Evolutionary conservation across 305 asterid species (phyloP).

Genomic region (Fraxinus ornus): DNA sequence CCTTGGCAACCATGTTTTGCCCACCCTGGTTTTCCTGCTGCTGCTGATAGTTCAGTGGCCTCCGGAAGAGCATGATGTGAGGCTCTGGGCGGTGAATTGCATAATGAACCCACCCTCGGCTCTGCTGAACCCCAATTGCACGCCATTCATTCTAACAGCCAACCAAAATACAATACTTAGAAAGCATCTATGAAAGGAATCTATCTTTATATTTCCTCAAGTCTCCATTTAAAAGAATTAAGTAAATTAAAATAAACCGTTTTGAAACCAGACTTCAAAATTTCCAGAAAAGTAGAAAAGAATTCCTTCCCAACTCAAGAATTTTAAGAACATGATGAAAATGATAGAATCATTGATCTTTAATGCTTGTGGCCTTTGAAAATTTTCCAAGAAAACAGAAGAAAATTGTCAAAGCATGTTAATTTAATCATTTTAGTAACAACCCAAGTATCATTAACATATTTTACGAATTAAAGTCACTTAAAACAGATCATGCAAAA

Average conservation of each 20-base stretch:
- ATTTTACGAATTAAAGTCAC: not conserved
- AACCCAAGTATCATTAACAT: not conserved
- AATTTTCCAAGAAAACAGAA: not conserved
- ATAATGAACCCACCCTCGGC: conserved; percentile 58
- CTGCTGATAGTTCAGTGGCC: conserved; percentile 58
- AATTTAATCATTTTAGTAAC: not conserved
- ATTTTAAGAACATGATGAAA: not conserved
- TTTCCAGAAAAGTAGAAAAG: not conserved
- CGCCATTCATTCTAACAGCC: conserved; percentile 46
- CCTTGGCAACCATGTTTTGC: too few species aligned
- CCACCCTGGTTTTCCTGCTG: conserved; percentile 40
- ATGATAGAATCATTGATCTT: not conserved
- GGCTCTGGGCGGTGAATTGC: conserved; percentile 58
- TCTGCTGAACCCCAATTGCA: conserved; percentile 57
- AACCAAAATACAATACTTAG: not conserved
- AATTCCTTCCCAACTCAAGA: not conserved
- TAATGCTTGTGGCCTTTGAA: not conserved
- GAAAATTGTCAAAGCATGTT: not conserved
- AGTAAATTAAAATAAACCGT: not conserved
- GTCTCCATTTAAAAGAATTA: not conserved
- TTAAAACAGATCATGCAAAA: not conserved
- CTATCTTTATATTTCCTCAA: not conserved
- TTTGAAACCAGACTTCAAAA: not conserved
- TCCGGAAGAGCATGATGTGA: conserved; percentile 60
- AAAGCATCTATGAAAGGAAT: not conserved